These are phyloP conservation scores for Diaporthe sp. DNA, from an alignment of 2,329 filamentous ascomycete species.

Conservation along the genomic window DNA sequence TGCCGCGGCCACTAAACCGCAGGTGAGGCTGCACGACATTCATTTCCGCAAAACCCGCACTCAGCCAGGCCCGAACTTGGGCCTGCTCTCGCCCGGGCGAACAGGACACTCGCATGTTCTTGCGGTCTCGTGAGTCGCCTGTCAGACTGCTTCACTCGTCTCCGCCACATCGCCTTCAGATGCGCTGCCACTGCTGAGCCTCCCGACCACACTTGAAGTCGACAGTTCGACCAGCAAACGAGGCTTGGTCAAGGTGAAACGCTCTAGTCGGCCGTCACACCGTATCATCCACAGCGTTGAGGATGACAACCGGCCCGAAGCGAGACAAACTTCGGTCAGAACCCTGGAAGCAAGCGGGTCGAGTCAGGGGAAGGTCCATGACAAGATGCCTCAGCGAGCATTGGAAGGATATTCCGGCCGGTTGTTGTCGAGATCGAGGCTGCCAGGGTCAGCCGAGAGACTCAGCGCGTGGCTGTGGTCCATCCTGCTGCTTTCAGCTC, in stretches of 20 bases:
- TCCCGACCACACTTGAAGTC: not conserved
- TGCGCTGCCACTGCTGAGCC: slow-evolving; percentile 10
- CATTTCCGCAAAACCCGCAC: not conserved
- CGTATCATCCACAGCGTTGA: not conserved
- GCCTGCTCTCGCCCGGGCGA: not conserved
- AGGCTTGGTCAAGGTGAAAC: not conserved
- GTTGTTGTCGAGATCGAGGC: not conserved
- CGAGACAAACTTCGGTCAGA: slow-evolving; percentile 7
- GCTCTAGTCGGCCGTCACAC: not conserved
- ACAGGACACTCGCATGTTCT: not conserved
- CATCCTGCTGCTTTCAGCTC: not conserved
- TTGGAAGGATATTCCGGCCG: not conserved
- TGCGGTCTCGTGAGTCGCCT: slow-evolving; percentile 10
- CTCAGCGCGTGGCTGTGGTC: not conserved
- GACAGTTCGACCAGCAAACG: not conserved
- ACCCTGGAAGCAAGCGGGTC: not conserved
- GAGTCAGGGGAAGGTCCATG: not conserved
- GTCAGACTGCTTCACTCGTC: not conserved
- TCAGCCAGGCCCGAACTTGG: not conserved
- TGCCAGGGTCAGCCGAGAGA: not conserved
- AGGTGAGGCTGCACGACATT: slow-evolving; percentile 9
- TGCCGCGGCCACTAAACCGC: not conserved
- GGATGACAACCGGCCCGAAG: not conserved
- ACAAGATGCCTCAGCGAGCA: not conserved
- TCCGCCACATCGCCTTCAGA: not conserved